Evolutionary conservation across 305 asterid genomes (phyloP).

Genomic region (Ilex paraguariensis): DNA sequence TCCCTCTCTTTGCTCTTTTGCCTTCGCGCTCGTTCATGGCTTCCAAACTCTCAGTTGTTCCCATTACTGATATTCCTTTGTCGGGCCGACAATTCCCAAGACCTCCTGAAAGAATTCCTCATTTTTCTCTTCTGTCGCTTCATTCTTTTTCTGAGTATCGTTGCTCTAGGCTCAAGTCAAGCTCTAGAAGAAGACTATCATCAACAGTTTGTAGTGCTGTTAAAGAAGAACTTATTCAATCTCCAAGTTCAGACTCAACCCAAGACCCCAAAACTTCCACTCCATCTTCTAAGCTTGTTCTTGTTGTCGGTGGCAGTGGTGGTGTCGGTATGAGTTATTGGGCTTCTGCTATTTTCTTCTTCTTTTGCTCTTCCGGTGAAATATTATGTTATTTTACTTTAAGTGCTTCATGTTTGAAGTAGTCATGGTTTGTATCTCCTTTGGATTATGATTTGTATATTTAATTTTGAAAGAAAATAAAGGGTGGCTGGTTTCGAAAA

Average conservation of each 20-base stretch:
- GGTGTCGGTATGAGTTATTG: conserved; percentile 62
- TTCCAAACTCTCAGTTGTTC: conserved; percentile 33
- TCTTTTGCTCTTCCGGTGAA: no score
- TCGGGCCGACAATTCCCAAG: conserved; percentile 11
- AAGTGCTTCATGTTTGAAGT: no score
- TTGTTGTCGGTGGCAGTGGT: conserved; percentile 89
- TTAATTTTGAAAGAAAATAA: no score
- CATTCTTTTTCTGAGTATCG: conserved; percentile 21
- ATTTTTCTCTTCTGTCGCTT: conserved; percentile 20
- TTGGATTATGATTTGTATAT: no score
- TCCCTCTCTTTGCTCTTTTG: background rate
- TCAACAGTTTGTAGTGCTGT: conserved; percentile 33
- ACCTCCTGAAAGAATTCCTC: conserved; percentile 21
- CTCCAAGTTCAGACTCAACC: conserved; percentile 21
- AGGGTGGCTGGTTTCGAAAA: no score
- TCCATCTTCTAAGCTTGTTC: conserved; percentile 65
- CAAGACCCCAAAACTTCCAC: conserved; percentile 18
- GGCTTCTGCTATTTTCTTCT: background rate
- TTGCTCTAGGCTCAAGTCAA: conserved; percentile 12
- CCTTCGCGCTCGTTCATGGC: conserved; percentile 39
- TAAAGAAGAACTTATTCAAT: conserved; percentile 25
- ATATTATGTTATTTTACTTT: no score
- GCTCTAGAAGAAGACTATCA: conserved; percentile 12
- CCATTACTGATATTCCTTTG: conserved; percentile 29
- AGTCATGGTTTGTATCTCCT: no score